Percentiles rank a stretch among this genome's conserved stretches.
Conservation (phyloP, 352 stramenopile species). For the Pythium guiyangense region DNA sequence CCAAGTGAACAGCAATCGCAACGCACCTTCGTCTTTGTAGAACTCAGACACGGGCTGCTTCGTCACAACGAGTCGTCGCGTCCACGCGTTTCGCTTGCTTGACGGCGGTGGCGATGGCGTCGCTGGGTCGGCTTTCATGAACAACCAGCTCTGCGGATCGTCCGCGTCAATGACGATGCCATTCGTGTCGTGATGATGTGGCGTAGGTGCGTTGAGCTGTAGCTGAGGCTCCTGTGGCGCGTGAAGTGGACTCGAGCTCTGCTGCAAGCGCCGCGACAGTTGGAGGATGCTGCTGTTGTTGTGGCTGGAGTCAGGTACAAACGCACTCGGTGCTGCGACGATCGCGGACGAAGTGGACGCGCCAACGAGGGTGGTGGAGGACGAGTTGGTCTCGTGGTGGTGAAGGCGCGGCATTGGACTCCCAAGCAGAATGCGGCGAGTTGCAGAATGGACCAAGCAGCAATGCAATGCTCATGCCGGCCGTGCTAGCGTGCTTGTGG, state of each 20-base stretch:
- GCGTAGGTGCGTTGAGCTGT: background rate
- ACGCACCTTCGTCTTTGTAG: conserved; percentile 82
- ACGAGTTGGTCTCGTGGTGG: conserved; percentile 13
- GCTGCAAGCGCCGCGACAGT: no score
- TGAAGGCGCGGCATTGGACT: conserved; percentile 1
- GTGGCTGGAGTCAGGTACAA: background rate
- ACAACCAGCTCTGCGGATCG: conserved; percentile 13
- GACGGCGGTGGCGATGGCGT: background rate
- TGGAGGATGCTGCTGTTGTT: no score
- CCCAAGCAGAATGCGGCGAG: conserved; percentile 11
- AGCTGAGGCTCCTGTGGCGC: background rate
- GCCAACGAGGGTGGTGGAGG: background rate
- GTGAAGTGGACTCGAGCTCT: background rate
- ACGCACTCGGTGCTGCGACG: no score
- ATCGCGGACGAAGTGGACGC: background rate
- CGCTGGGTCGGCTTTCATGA: conserved; percentile 11
- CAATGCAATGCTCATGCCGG: background rate
- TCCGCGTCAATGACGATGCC: conserved; percentile 1
- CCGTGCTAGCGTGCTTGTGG: no score
- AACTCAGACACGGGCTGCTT: conserved; percentile 84
- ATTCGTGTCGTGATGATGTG: background rate
- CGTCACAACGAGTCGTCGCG: conserved; percentile 73
- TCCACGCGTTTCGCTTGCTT: conserved; percentile 49
- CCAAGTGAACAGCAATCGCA: background rate
- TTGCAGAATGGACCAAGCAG: conserved; percentile 9